phyloP scores from a whole-genome alignment of 2,329 filamentous ascomycete genomes.

The Coleophoma cylindrospora region DNA sequence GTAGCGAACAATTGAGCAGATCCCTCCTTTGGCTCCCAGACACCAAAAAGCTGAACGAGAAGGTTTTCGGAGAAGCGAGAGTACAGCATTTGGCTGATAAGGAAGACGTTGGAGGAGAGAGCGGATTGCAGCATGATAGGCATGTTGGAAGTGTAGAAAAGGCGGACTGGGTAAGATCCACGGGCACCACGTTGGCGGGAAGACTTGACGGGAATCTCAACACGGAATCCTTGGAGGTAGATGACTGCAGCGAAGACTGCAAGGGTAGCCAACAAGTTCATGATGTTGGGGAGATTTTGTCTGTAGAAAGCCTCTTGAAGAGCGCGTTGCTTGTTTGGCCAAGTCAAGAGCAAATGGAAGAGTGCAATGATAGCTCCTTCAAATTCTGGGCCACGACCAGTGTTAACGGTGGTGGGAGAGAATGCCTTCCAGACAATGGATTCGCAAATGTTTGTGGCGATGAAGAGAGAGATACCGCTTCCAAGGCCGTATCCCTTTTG shows the following conservation, averaged over 20 bases:
- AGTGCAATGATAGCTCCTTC: constrained; percentile 97
- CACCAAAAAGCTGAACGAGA: constrained; percentile 91
- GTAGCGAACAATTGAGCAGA: constrained; percentile 91
- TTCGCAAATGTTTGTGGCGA: constrained; percentile 99
- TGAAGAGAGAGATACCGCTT: constrained; percentile 98
- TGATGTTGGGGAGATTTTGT: constrained; percentile 98
- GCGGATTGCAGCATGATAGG: constrained; percentile 99
- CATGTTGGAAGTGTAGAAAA: constrained; percentile 99
- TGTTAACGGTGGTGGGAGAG: constrained; percentile 99
- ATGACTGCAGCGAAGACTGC: constrained; percentile 95
- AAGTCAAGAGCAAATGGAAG: constrained; percentile 96
- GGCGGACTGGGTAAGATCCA: constrained; percentile 94
- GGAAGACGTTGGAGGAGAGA: constrained; percentile 97
- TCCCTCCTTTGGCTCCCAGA: constrained; percentile 96
- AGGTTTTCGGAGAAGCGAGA: constrained; percentile 99
- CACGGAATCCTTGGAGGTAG: constrained; percentile 98
- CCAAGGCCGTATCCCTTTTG: constrained; percentile 99
- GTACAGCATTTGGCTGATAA: constrained; percentile 99
- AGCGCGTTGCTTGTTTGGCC: constrained; percentile 98
- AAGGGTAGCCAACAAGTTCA: constrained; percentile 94
- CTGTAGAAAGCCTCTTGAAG: constrained; percentile 98
- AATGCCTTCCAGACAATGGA: constrained; percentile 99
- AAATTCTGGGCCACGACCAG: constrained; percentile 96
- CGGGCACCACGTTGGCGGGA: constrained; percentile 98
- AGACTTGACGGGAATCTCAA: constrained; percentile 99